Evolutionary conservation across 495 filamentous ascomycete species (phyloP), one percentile per base, ranked within the genome.

Genomic region (Talaromyces proteolyticus): DNA sequence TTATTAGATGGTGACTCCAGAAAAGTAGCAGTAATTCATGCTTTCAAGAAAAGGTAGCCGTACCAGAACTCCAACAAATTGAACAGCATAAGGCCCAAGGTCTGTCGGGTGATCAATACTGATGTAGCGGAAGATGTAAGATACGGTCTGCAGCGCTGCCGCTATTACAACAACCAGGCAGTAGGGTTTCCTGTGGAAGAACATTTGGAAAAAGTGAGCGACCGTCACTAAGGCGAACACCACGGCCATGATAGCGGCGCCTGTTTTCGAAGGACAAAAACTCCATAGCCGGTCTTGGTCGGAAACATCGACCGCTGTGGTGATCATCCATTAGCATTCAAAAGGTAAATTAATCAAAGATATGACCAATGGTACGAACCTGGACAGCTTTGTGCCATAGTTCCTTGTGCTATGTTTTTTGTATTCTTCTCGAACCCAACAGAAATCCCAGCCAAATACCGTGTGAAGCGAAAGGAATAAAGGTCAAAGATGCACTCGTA

Each of bases 141-240:
- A 61, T 36, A 60, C 42, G 0, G 60, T 59, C 54, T 77, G 68
- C 68, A 59, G 69, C 41, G 58, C 17, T 6, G 62, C 59, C n/a
- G 58, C 64, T 58, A 73, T 67, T 43, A 54, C 67, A 43, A 81
- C 64, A 18, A 79, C 70, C 77, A 76, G 80, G 54, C 64, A 71
- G 54, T 75, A 77, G 17, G 56, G 56, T 59, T 74, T 62, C 42
- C 50, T 51, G 44, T 62, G 63, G 14, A 66, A 40, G 44, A 72
- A 44, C 14, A 64, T 67, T 42, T 74, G 67, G 4, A 54, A 41
- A 14, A 74, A 55, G 34, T 74, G 73, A 17, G 53, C 54, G 24
- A 55, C 48, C 0, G 67, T 64, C 2, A 68, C 56, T 2, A 70
- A 24, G 19, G 55, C 68, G 41, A 74, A 77, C 6, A 73, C 38